These are phyloP conservation scores for Juncus inflexus DNA, from an alignment of 176 grass and related monocot species.

Conservation along the genomic window DNA sequence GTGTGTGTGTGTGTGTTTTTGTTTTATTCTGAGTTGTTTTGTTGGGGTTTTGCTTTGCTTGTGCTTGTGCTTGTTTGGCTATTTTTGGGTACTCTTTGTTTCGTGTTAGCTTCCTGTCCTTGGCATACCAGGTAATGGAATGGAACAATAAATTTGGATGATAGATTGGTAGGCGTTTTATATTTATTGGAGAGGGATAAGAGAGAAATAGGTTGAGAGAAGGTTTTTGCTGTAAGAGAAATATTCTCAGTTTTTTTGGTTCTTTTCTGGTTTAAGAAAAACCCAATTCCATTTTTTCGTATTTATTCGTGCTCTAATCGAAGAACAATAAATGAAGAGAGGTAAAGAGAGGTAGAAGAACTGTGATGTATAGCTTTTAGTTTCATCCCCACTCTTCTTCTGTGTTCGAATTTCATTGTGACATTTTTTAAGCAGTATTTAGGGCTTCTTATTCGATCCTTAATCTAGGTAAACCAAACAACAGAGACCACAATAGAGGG, in stretches of 20 bases:
- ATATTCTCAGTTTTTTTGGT: not conserved
- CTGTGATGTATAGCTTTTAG: not conserved
- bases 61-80: not conserved
- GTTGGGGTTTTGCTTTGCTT: not conserved
- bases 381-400: not conserved
- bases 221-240: too few relatives aligned
- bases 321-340: too few relatives aligned
- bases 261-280: conserved; percentile 10
- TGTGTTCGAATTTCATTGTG: not conserved
- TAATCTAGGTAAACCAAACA: conserved; percentile 12
- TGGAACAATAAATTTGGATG: not conserved
- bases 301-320: conserved; percentile 1
- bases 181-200: too few relatives aligned
- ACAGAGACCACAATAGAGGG: conserved; percentile 5
- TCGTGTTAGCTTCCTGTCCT: conserved; percentile 8
- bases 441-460: not conserved
- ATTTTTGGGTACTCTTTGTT: not conserved
- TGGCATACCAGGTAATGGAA: conserved; percentile 10
- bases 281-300: not conserved
- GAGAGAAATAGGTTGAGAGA: too few relatives aligned
- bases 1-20: conserved; percentile 5
- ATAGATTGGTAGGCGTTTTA: too few relatives aligned
- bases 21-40: not conserved
- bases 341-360: too few relatives aligned
- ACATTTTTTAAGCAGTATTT: not conserved